phyloP scores from a whole-genome alignment of 164 flowering plant genomes.

The Santalum album region DNA sequence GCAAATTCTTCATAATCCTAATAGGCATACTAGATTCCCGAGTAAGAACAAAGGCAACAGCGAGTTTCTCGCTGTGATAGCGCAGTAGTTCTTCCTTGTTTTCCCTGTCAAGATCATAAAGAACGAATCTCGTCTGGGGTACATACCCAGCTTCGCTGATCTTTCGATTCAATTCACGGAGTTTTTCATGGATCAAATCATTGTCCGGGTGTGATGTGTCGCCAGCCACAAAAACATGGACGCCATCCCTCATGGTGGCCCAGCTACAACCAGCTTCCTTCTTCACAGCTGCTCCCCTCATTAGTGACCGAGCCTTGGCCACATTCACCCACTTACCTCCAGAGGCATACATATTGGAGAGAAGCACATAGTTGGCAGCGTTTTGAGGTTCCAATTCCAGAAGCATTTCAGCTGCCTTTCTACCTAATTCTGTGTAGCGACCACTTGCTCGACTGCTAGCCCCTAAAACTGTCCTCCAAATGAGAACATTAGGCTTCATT shows the following conservation, averaged over 20 bases:
- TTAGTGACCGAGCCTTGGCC: slow-evolving; percentile 46
- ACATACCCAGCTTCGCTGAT: slow-evolving; percentile 71
- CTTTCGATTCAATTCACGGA: slow-evolving; percentile 42
- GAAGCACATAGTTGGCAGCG: slow-evolving; percentile 72
- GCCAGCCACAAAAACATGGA: slow-evolving; percentile 79
- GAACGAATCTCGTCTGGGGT: slow-evolving; percentile 56
- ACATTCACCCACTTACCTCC: slow-evolving; percentile 71
- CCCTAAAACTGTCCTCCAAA: slow-evolving; percentile 84
- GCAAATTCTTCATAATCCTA: slow-evolving; percentile 83
- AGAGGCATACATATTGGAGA: slow-evolving; percentile 76
- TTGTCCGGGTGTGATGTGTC: slow-evolving; percentile 70
- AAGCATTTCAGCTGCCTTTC: slow-evolving; percentile 62
- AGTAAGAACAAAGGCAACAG: slow-evolving; percentile 74
- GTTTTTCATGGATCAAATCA: slow-evolving; percentile 55
- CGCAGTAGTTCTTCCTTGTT: slow-evolving; percentile 73
- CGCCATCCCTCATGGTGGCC: slow-evolving; percentile 85
- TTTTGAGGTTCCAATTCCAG: slow-evolving; percentile 78
- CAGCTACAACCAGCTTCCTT: slow-evolving; percentile 94
- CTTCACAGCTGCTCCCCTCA: slow-evolving; percentile 51
- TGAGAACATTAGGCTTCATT: slow-evolving; percentile 52
- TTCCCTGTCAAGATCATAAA: slow-evolving; percentile 78
- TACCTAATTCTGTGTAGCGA: slow-evolving; percentile 44
- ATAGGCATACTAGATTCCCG: slow-evolving; percentile 53
- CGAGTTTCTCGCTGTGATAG: slow-evolving; percentile 84
- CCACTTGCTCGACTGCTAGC: slow-evolving; percentile 61